These are phyloP conservation scores for Paracoccidioides lutzii DNA, from an alignment of 2,329 filamentous ascomycete species.

Conservation along the genomic window DNA sequence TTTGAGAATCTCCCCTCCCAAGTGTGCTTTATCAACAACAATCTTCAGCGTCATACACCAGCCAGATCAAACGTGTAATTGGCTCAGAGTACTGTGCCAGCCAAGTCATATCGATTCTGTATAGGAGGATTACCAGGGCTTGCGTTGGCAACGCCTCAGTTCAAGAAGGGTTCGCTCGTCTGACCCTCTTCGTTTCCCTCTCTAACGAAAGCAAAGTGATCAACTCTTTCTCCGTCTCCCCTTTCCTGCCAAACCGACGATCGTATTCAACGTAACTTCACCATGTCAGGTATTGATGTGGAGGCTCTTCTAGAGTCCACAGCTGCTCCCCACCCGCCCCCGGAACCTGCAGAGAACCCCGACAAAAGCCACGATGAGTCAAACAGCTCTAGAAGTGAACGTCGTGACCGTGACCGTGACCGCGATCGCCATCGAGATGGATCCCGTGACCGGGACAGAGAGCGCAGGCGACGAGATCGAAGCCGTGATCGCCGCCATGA, in stretches of 20 bases:
- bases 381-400: constrained; percentile 40
- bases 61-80: neutral
- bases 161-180: constrained; percentile 25
- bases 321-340: constrained; percentile 40
- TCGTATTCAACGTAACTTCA: constrained; percentile 21
- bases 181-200: constrained; percentile 15
- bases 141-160: neutral
- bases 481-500: constrained; percentile 41
- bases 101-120: neutral
- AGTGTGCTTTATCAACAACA: neutral
- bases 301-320: constrained; percentile 84
- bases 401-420: constrained; percentile 43
- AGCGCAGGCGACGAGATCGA: constrained; percentile 47
- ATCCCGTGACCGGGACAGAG: constrained; percentile 44
- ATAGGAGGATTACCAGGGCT: neutral
- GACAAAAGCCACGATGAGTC: constrained; percentile 48
- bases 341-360: constrained; percentile 25
- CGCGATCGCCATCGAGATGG: constrained; percentile 46
- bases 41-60: neutral
- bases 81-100: neutral
- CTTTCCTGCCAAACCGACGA: constrained; percentile 18
- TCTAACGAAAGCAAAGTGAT: constrained; percentile 29
- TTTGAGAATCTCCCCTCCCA: neutral
- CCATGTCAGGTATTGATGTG: constrained; percentile 63
- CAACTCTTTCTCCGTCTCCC: constrained; percentile 19